A percentile compares a stretch with the other conserved stretches of the same genome.
Conservation (phyloP, 2,329 filamentous ascomycete species). For the Delphinella strobiligena region DNA sequence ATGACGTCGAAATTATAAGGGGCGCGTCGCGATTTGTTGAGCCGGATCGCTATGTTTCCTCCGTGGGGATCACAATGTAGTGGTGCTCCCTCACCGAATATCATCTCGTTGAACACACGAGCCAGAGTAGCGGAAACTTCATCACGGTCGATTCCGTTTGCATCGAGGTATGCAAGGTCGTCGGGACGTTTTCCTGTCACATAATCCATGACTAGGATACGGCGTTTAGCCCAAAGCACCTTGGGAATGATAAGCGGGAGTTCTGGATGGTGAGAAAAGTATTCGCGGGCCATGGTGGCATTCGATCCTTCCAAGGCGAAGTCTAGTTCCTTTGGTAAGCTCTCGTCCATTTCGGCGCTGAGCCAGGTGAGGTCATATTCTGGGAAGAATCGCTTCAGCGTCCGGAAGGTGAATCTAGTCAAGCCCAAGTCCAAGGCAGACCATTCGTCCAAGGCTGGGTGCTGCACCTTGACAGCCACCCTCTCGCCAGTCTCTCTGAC, state of each 20-base stretch:
- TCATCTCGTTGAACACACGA: conserved; percentile 98
- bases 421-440: conserved; percentile 75
- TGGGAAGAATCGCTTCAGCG: conserved; percentile 84
- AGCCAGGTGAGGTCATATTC: conserved; percentile 97
- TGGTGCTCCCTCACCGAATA: conserved; percentile 79
- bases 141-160: conserved; percentile 79
- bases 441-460: conserved; percentile 82
- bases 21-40: conserved; percentile 49
- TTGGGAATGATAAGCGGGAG: conserved; percentile 80
- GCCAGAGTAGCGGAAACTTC: conserved; percentile 87
- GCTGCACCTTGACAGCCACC: conserved; percentile 94
- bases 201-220: conserved; percentile 92
- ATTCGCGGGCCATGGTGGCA: conserved; percentile 62
- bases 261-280: conserved; percentile 63
- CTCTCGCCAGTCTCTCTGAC: conserved; percentile 70
- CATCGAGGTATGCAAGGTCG: conserved; percentile 76
- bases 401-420: conserved; percentile 80
- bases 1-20: conserved; percentile 82
- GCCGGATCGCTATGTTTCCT: conserved; percentile 85
- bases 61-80: conserved; percentile 96
- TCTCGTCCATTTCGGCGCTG: conserved; percentile 82
- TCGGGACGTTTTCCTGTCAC: conserved; percentile 78
- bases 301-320: conserved; percentile 80
- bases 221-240: conserved; percentile 77
- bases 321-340: conserved; percentile 81